Base-by-base conservation (phyloP, 176 grass and related monocot genomes). In the Melocanna baccifera region DNA sequence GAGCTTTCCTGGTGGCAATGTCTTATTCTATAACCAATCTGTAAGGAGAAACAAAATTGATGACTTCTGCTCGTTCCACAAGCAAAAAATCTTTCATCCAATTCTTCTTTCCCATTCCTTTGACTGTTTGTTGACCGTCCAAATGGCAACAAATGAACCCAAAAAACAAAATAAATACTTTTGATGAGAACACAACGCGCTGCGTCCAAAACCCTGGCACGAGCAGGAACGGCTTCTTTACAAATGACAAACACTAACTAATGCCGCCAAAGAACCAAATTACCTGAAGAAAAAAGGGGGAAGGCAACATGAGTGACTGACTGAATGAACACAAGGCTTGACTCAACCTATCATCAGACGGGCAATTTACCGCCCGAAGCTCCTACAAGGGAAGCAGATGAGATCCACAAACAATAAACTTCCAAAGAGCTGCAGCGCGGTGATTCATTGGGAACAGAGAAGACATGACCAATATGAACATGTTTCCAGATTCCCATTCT, bases 211-310 rank as follows among this genome's bases (percentile, higher is more conserved):
- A 90, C 30, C 74, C 42, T 71, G 64, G 56, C 77, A 87, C 61
- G 74, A 16, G 42, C 47, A 83, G 40, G 75, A 90, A 50, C 62
- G 4, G 53, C 6, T 42, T 76, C 42, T 91, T 84, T 91, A 91
- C 85, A 91, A 23, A 77, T 12, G 25, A 66, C 58, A 75, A 63
- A 14, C 75, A 69, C 61, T 90, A 79, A 11, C 14, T 87, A 68
- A 84, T 73, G 73, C 73, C 26, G 79, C 69, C 52, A 87, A 85
- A 69, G 23, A 76, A 81, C 68, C 56, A 71, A 70, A 72, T 57
- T 19, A 18, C 13, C 19, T 74, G 66, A 72, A 57, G 7, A 9
- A 73, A 30, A 81, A 58, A 32, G 1, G 1, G 1, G 20, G 5
- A 41, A n/a, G 48, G 12, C 6, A 63, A 76, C 18, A 58, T 3